These are phyloP conservation scores for Colletotrichum siamense DNA, from an alignment of 2,329 filamentous ascomycete species.

Conservation along the genomic window DNA sequence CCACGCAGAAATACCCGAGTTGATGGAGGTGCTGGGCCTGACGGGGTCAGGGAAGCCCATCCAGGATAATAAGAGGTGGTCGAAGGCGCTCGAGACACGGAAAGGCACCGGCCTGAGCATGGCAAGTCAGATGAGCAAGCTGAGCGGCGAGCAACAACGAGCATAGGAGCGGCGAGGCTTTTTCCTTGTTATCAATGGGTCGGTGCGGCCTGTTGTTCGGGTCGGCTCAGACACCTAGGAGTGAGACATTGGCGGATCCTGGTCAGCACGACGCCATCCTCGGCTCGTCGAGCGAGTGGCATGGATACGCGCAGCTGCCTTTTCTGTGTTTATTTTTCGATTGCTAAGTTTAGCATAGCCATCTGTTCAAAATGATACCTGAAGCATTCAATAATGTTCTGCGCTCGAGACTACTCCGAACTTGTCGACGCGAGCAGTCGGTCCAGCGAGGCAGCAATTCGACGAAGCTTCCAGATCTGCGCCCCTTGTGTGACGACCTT, in stretches of 20 bases:
- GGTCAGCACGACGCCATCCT: background rate
- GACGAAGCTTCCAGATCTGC: background rate
- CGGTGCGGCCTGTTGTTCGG: background rate
- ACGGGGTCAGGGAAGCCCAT: slow-evolving; percentile 45
- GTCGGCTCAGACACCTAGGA: background rate
- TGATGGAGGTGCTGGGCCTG: slow-evolving; percentile 68
- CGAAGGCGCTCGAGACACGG: slow-evolving; percentile 48
- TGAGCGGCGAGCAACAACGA: slow-evolving; percentile 34
- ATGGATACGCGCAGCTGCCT: background rate
- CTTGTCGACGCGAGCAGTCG: background rate
- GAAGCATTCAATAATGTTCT: background rate
- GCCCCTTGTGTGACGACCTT: background rate
- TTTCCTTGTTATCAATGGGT: background rate
- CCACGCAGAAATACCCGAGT: slow-evolving; percentile 73
- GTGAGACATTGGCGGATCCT: background rate
- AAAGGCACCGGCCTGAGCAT: slow-evolving; percentile 61
- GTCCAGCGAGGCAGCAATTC: background rate
- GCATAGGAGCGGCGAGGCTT: slow-evolving; percentile 7
- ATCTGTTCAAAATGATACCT: slow-evolving; percentile 12
- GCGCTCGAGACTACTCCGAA: too few relatives aligned
- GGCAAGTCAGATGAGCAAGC: slow-evolving; percentile 52
- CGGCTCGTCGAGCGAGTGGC: background rate
- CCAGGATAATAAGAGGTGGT: slow-evolving; percentile 49
- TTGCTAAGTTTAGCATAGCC: slow-evolving; percentile 1
- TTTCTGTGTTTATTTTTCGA: background rate